Conservation (phyloP, 1,284 basidiomycete species). For the Cryptococcus sp. region DNA sequence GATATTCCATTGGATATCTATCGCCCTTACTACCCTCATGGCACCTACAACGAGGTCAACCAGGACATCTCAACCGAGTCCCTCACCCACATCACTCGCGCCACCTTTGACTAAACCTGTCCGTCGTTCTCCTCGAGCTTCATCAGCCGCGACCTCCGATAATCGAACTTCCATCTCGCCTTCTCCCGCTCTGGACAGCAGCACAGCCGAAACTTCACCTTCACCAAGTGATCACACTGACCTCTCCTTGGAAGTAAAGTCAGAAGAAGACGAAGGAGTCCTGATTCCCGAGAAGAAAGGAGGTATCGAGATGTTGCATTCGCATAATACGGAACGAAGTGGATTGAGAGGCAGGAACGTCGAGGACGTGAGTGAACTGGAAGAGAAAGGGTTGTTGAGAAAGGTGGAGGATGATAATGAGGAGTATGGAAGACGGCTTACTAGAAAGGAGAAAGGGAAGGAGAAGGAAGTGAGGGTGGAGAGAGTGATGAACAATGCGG, state of each 20-base stretch:
- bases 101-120: neutral
- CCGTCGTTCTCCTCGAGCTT: neutral
- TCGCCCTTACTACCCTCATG: neutral
- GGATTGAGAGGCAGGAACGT: constrained; percentile 30
- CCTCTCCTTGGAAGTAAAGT: neutral
- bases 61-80: neutral
- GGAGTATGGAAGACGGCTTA: neutral
- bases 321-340: constrained; percentile 3
- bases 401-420: constrained; percentile 2
- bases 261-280: neutral
- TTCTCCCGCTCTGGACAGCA: neutral
- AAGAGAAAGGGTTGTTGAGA: constrained; percentile 40
- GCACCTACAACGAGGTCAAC: neutral
- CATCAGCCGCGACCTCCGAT: neutral
- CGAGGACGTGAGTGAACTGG: constrained; percentile 35
- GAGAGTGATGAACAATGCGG: constrained; percentile 13
- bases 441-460: constrained; percentile 12
- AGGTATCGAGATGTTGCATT: constrained; percentile 15
- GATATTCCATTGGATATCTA: neutral
- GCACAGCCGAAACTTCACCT: neutral
- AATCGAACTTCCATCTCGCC: neutral
- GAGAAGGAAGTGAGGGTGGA: constrained; percentile 27
- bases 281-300: neutral
- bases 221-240: neutral
- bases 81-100: neutral